Evolutionary conservation across 2,329 filamentous ascomycete species (phyloP).

Genomic region (Anthostomella pinea): DNA sequence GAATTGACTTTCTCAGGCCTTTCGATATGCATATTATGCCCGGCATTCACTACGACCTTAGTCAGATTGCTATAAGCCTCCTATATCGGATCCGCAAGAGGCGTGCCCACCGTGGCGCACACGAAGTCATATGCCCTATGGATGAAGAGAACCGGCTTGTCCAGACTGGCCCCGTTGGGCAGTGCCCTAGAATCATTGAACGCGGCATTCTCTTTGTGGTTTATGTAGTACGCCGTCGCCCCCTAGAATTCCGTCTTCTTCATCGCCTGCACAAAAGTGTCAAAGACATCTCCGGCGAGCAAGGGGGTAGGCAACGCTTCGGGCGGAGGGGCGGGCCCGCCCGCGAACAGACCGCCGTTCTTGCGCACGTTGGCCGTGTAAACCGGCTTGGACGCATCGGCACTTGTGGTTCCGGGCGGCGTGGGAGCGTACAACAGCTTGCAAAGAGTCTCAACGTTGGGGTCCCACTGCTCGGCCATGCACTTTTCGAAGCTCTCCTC

Average conservation of each 20-base stretch:
- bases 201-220: conserved; percentile 39
- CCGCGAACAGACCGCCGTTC: conserved; percentile 15
- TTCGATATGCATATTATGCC: conserved; percentile 37
- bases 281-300: conserved; percentile 16
- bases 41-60: conserved; percentile 31
- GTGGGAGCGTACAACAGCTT: conserved; percentile 7
- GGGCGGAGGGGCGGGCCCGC: conserved; percentile 1
- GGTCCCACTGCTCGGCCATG: conserved; percentile 15
- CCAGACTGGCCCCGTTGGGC: conserved; percentile 30
- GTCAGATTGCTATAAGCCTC: conserved; percentile 37
- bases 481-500: conserved; percentile 25
- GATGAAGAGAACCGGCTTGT: conserved; percentile 28
- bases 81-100: conserved; percentile 34
- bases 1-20: conserved; percentile 23
- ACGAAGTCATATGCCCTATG: conserved; percentile 38
- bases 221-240: conserved; percentile 33
- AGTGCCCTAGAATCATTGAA: conserved; percentile 33
- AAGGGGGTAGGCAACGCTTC: conserved; percentile 1
- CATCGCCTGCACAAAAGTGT: conserved; percentile 29
- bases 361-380: conserved; percentile 6
- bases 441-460: conserved; percentile 14
- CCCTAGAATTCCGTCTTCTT: conserved; percentile 38
- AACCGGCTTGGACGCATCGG: conserved; percentile 26
- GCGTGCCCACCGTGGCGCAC: conserved; percentile 34
- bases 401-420: conserved; percentile 30